Percentiles rank a stretch among this genome's conserved stretches.
These are phyloP conservation scores for Wallacemonas sp. DNA, from an alignment of 208 protist species.

Conservation along the genomic window DNA sequence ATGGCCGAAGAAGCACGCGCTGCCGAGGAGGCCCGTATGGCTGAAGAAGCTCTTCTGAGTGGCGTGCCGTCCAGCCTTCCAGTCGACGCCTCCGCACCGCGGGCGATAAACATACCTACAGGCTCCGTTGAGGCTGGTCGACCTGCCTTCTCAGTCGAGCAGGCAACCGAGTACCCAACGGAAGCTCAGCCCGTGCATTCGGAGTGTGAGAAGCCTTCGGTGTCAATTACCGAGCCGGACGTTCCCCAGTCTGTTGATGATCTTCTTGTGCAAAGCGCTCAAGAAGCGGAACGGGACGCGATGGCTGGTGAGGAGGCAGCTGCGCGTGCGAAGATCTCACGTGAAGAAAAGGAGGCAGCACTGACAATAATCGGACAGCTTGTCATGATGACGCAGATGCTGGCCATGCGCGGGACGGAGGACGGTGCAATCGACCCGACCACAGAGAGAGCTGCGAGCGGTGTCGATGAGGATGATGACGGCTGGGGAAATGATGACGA, in stretches of 20 bases:
- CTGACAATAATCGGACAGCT: conserved; percentile 21
- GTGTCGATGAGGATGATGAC: neutral
- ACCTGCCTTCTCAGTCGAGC: neutral
- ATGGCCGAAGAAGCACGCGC: conserved; percentile 10
- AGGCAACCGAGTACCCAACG: neutral
- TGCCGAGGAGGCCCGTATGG: conserved; percentile 7
- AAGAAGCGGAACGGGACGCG: neutral
- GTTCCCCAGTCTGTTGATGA: neutral
- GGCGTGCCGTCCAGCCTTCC: too few species aligned
- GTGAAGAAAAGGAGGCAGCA: conserved; percentile 18
- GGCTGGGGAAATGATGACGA: conserved; percentile 8
- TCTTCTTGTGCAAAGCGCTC: neutral
- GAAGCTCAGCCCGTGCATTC: too few species aligned
- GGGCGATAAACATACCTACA: too few species aligned
- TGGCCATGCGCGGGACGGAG: conserved; percentile 8
- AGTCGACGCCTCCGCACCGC: too few species aligned
- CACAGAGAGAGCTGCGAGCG: neutral
- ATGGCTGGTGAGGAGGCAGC: conserved; percentile 15
- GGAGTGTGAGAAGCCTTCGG: too few species aligned
- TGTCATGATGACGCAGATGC: conserved; percentile 19
- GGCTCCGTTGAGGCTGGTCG: too few species aligned
- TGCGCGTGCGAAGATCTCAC: conserved; percentile 24
- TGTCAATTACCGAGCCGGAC: too few species aligned
- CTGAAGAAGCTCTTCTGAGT: conserved; percentile 24
- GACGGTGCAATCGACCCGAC: neutral